phyloP scores from a whole-genome alignment of 1,284 basidiomycete species.

The Cutaneotrichosporon sp. region DNA sequence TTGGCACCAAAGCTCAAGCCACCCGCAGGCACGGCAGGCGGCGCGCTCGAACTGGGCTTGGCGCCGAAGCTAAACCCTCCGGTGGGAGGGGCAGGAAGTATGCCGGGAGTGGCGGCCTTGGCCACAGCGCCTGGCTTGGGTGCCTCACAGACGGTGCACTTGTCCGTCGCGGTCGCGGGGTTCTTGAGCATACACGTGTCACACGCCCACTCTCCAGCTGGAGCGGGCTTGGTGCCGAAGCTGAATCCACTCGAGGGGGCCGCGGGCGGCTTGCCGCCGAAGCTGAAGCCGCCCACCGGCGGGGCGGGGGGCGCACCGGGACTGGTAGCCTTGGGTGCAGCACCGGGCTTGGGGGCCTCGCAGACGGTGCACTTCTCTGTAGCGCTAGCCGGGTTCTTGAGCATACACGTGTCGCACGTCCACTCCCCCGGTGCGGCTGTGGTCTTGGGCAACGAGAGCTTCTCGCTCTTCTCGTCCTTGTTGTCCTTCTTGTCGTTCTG shows the following conservation, averaged over 20 bases:
- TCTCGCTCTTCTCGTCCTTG: neutral
- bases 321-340: conserved; percentile 10
- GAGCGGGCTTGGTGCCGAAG: conserved; percentile 15
- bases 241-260: too few species aligned
- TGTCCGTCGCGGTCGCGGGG: conserved; percentile 53
- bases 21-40: neutral
- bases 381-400: conserved; percentile 56
- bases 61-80: too few species aligned
- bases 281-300: neutral
- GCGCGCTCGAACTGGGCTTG: too few species aligned
- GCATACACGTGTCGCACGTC: conserved; percentile 58
- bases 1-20: neutral
- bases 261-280: conserved; percentile 24
- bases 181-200: conserved; percentile 57
- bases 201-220: conserved; percentile 55
- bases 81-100: too few species aligned
- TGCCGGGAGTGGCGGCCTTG: neutral
- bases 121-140: neutral
- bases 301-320: neutral
- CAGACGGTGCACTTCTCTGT: conserved; percentile 60
- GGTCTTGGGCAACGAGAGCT: conserved; percentile 10
- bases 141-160: conserved; percentile 60
- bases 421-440: conserved; percentile 39
- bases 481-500: conserved; percentile 9
- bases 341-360: conserved; percentile 52